Percentiles rank a stretch among this genome's conserved stretches.
Evolutionary conservation across 2,329 filamentous ascomycete species (phyloP).

Genomic region (Arthrobotrys megalospora): DNA sequence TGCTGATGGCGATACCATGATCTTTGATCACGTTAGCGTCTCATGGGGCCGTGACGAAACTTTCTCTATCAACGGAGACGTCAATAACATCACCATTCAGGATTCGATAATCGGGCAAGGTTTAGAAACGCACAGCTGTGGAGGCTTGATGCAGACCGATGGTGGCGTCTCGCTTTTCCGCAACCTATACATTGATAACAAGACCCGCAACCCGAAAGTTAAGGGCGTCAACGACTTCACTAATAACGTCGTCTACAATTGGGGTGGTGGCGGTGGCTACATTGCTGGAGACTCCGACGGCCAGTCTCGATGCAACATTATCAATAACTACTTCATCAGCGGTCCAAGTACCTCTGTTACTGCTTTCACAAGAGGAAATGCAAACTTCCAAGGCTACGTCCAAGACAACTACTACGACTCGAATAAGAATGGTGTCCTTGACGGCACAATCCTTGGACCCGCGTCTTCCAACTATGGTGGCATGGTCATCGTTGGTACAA

Average conservation of each 20-base stretch:
- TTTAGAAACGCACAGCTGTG: conserved; percentile 72
- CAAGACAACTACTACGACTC: conserved; percentile 72
- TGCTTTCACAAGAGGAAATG: conserved; percentile 73
- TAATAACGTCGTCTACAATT: conserved; percentile 73
- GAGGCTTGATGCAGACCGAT: conserved; percentile 71
- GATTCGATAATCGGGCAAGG: conserved; percentile 73
- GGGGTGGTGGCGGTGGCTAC: conserved; percentile 72
- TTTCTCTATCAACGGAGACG: conserved; percentile 71
- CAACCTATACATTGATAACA: conserved; percentile 74
- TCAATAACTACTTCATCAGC: conserved; percentile 74
- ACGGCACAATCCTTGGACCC: conserved; percentile 70
- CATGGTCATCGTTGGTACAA: conserved; percentile 68
- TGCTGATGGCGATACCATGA: conserved; percentile 72
- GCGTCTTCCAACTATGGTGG: conserved; percentile 68
- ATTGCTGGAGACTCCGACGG: conserved; percentile 72
- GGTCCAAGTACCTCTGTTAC: conserved; percentile 71
- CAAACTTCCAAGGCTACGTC: conserved; percentile 72
- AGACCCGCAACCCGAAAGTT: conserved; percentile 74
- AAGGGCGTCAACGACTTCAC: conserved; percentile 72
- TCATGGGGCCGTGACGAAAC: conserved; percentile 74
- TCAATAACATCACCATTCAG: conserved; percentile 71
- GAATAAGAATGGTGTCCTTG: conserved; percentile 70
- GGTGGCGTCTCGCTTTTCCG: conserved; percentile 72
- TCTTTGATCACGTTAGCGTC: conserved; percentile 73
- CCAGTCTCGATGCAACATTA: conserved; percentile 71